These are phyloP conservation scores for Boletus pseudo-olivaceus DNA, from an alignment of 768 basidiomycete genomes.

Conservation along the genomic window DNA sequence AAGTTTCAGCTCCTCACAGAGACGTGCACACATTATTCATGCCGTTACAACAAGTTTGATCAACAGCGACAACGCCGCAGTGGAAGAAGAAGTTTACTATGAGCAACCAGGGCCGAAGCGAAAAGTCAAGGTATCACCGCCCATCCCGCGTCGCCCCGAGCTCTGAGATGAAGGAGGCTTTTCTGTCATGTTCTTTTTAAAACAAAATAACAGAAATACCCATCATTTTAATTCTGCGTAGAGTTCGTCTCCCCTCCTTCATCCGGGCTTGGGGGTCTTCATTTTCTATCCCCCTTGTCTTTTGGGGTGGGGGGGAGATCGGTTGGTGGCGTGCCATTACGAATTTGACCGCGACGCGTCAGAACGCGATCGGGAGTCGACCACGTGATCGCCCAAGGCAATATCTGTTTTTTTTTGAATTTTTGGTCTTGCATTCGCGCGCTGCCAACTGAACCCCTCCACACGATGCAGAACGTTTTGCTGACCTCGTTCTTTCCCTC, in stretches of 20 bases:
- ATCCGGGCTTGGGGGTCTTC: conserved; percentile 85
- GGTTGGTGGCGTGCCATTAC: conserved; percentile 28
- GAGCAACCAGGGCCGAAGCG: conserved; percentile 65
- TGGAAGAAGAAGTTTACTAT: conserved; percentile 81
- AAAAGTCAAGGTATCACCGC: conserved; percentile 89
- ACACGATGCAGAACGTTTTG: conserved; percentile 25
- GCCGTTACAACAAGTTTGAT: conserved; percentile 45
- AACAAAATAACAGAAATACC: conserved; percentile 22
- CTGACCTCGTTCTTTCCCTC: conserved; percentile 33
- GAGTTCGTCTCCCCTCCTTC: conserved; percentile 82
- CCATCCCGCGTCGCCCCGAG: conserved; percentile 81
- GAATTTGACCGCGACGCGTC: conserved; percentile 33
- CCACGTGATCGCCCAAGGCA: conserved; percentile 31
- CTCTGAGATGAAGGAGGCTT: conserved; percentile 91
- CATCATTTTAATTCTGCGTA: conserved; percentile 47
- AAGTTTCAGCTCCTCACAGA: conserved; percentile 27
- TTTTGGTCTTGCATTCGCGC: conserved; percentile 18
- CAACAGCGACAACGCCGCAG: conserved; percentile 62
- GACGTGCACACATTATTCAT: conserved; percentile 2
- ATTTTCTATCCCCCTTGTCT: conserved; percentile 72
- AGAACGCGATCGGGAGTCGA: conserved; percentile 19
- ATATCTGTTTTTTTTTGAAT: conserved; percentile 32
- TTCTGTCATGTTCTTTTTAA: conserved; percentile 34
- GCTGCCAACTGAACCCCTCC: conserved; percentile 38
- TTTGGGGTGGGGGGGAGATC: conserved; percentile 34